Evolutionary conservation across 306 rosid genomes (phyloP), one percentile per base, ranked within the genome.

Genomic region (Luffa acutangula): DNA sequence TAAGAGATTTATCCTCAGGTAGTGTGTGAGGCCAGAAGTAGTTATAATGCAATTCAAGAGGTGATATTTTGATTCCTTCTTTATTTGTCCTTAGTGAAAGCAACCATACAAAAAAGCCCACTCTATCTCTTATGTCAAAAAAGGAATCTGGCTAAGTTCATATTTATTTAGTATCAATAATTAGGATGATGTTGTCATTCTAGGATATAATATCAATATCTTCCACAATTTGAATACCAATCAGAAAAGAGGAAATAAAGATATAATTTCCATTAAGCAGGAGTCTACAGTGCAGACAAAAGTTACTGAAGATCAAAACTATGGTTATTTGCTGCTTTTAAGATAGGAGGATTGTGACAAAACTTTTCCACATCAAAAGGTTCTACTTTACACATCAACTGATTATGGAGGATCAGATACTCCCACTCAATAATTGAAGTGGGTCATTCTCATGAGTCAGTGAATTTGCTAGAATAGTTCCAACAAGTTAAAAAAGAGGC

Each of bases 21-120:
- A 42, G 51, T 67, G 53, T n/a, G 75, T 75, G 86, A 69, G 83
- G 86, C 41, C 33, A 69, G 83, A 75, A 62, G 69, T 51, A 58
- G 80, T 53, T 75, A 80, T 75, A 78, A 39, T 18, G 51, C 49
- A 45, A 70, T 76, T 80, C 76, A 39, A 80, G 79, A 59, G 79
- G 81, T 25, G 52, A 54, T 10, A n/a, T 70, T 76, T 80, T 70
- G 77, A 72, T 84, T 60, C 76, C 70, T 42, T 18, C 13, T 36
- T 78, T 42, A 39, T 81, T 83, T 81, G 89, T 86, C 85, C 74
- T 67, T 80, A 20, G 75, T 57, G 72, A 25, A 73, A 79, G 63
- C 71, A 20, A 76, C 74, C 76, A 65, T 41, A 71, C 76, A 71
- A 45, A 71, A 71, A 45, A 46, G 56, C 57, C 57, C 18, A 71